phyloP scores from a whole-genome alignment of 1,284 basidiomycete genomes.

The Ceratobasidium sp. region DNA sequence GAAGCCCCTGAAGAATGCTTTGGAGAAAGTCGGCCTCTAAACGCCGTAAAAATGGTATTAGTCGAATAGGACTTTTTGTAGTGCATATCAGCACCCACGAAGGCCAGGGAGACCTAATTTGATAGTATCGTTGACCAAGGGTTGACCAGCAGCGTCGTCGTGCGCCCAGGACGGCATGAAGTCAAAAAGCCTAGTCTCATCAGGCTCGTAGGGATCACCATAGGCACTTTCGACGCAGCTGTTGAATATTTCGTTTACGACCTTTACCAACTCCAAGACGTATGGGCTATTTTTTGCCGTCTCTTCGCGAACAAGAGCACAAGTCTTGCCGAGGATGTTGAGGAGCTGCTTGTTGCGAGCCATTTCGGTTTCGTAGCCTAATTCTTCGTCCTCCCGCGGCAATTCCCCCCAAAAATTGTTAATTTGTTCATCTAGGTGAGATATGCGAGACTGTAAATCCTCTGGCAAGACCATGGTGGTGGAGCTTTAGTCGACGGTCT shows the following conservation, averaged over 20 bases:
- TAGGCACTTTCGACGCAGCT: constrained; percentile 4
- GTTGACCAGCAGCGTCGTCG: not conserved
- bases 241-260: not conserved
- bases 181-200: constrained; percentile 7
- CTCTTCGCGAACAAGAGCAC: constrained; percentile 28
- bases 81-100: not conserved
- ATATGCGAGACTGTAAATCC: not conserved
- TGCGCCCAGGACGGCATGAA: constrained; percentile 43
- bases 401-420: not conserved
- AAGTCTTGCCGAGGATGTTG: constrained; percentile 15
- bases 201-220: not conserved
- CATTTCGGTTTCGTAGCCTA: not conserved
- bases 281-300: not conserved
- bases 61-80: too few relatives aligned
- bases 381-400: not conserved
- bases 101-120: not conserved
- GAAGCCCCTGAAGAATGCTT: too few relatives aligned
- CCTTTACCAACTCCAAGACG: constrained; percentile 9
- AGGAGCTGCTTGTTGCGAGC: not conserved
- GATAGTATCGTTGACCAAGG: constrained; percentile 20
- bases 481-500: too few relatives aligned
- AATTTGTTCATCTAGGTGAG: not conserved
- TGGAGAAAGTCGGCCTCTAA: too few relatives aligned
- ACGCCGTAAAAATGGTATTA: not conserved
- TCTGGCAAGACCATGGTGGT: not conserved